phyloP scores from a whole-genome alignment of 441 rosid genomes.

The Cnidoscolus chayamansa region DNA sequence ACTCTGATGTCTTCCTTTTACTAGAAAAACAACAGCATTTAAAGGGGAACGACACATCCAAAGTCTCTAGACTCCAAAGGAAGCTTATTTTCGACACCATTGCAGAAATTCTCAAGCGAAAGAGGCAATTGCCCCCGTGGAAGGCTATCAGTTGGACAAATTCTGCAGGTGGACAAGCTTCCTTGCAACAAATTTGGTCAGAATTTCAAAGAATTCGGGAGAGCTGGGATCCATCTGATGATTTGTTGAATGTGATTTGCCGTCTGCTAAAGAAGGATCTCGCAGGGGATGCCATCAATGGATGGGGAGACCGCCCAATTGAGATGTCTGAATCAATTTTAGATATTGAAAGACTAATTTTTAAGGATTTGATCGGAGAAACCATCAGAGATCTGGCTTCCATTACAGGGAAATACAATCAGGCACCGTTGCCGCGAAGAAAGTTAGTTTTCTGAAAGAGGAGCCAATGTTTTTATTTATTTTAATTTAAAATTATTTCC shows the following conservation, averaged over 20 bases:
- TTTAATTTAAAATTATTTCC: background rate
- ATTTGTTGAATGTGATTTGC: slow-evolving; percentile 56
- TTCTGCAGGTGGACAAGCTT: slow-evolving; percentile 16
- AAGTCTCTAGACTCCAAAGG: slow-evolving; percentile 51
- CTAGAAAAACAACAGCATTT: slow-evolving; percentile 73
- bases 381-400: slow-evolving; percentile 64
- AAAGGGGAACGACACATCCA: slow-evolving; percentile 52
- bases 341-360: slow-evolving; percentile 68
- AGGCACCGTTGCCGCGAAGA: slow-evolving; percentile 38
- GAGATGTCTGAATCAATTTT: slow-evolving; percentile 77
- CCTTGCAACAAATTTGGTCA: slow-evolving; percentile 57
- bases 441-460: slow-evolving; percentile 62
- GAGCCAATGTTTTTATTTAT: slow-evolving; percentile 8
- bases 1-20: slow-evolving; percentile 47
- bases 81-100: slow-evolving; percentile 65
- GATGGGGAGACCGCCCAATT: slow-evolving; percentile 58
- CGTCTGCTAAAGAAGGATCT: slow-evolving; percentile 69
- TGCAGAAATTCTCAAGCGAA: slow-evolving; percentile 50
- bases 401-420: slow-evolving; percentile 29
- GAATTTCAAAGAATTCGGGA: slow-evolving; percentile 55
- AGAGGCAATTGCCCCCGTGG: slow-evolving; percentile 58
- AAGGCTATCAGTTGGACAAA: slow-evolving; percentile 24
- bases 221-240: slow-evolving; percentile 41
- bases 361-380: slow-evolving; percentile 81
- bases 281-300: slow-evolving; percentile 47